Percentiles rank a stretch among this genome's conserved stretches.
These are phyloP conservation scores for Keithomyces neogunnii DNA, from an alignment of 2,329 filamentous ascomycete species.

Conservation along the genomic window DNA sequence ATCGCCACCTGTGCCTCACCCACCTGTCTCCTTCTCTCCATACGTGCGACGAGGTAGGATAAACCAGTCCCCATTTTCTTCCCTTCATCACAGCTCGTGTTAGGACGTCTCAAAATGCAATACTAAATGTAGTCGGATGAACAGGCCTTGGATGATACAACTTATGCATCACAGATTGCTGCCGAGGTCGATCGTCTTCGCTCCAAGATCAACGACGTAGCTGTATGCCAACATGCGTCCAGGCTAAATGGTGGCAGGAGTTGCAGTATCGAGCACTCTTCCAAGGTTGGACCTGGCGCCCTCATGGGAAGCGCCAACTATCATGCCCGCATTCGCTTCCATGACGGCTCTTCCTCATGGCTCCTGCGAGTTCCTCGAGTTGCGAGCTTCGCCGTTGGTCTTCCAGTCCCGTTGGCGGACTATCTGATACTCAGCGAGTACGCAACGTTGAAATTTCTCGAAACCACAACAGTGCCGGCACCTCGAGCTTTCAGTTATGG, in stretches of 20 bases:
- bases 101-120: not conserved
- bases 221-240: not conserved
- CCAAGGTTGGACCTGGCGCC: slow-evolving; percentile 8
- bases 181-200: not conserved
- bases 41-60: too few species aligned
- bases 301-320: slow-evolving; percentile 20
- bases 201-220: not conserved
- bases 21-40: too few species aligned
- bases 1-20: too few species aligned
- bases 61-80: not conserved
- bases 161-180: not conserved
- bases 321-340: slow-evolving; percentile 20
- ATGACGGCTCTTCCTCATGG: slow-evolving; percentile 17
- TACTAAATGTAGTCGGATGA: not conserved
- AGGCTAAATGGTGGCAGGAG: not conserved
- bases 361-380: slow-evolving; percentile 16
- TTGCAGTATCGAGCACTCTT: slow-evolving; percentile 9
- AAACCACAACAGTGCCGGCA: slow-evolving; percentile 20
- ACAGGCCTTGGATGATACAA: not conserved
- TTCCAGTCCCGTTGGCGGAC: slow-evolving; percentile 13
- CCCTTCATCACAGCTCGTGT: not conserved
- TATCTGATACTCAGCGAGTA: slow-evolving; percentile 22
- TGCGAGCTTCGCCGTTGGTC: slow-evolving; percentile 7
- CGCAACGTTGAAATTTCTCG: slow-evolving; percentile 24
- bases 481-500: slow-evolving; percentile 17